Base-by-base conservation (phyloP, 805 yeast species). In the Ogataea trehalophila region DNA sequence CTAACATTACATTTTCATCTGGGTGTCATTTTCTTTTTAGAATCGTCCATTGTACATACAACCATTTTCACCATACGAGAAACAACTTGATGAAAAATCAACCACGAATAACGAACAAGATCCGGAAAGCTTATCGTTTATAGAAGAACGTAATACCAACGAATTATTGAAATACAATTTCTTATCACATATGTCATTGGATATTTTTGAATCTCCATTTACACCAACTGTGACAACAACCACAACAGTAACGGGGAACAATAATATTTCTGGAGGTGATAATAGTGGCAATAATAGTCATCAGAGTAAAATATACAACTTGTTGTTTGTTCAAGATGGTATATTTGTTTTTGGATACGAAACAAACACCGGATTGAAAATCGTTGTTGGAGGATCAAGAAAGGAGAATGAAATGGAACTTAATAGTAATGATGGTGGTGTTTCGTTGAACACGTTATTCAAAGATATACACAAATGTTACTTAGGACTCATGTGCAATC, bases 141-240 rank as follows among this genome's bases (percentile, higher is more conserved):
- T 60, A 4, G 61, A 58, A 38, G 66, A 60, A 33, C 51, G 53
- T 37, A 59, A 65, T 36, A 70, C 74, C 40, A 74, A 79, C 53
- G 71, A 70, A 49, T 66, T 77, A 46, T 66, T 83, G 31, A 80
- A 83, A 55, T 83, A 80, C 66, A 82, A 85, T 57, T 84, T 84
- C 55, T 68, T 85, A 31, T 77, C 87, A n/a, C 88, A 85, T 59
- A 83, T 85, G 85, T 81, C 89, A 5, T 66, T 85, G 22, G 91
- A 85, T 61, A 75, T 83, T 18, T 82, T 85, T 57, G 72, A 81
- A 33, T 77, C 85, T 2, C 72, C 76, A 5, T 67, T 69, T 45
- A 65, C 65, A 31, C 79, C 81, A 0, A 51, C 72, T 11, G 45
- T 48, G 1, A 48, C 46, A 8, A 56, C 45, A 16, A 50, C 49